Base-by-base conservation (phyloP, 345 rosid genomes). In the Zanthoxylum bungeanum region DNA sequence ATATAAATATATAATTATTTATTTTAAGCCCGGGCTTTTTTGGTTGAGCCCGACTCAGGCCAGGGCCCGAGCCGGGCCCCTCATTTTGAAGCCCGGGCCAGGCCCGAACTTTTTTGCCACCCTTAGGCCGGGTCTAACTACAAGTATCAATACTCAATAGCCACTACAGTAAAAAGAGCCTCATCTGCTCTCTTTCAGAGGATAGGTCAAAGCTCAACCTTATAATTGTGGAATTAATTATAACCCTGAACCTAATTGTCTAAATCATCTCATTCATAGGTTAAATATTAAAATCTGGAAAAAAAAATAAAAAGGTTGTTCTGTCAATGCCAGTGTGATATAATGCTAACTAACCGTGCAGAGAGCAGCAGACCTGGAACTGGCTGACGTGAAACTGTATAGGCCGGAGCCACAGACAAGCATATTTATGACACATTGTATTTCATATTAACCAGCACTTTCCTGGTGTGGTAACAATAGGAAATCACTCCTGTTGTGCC, bases 401-500 rank as follows among this genome's bases (percentile, higher is more conserved):
- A 50, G 44, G 49, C 6, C 31, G 7, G 19, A 62, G 17, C 50
- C 62, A 1, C 47, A 24, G 7, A 22, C n/a, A 62, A 24, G 9
- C 37, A 44, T 25, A 22, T 52, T 52, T 16, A 52, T n/a, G n/a
- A 60, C 47, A 37, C 3, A 16, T 12, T 6, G 36, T 14, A 51
- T 34, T 34, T 67, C 2, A 9, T 52, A 33, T 52, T 9, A 3
- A 34, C 28, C 3, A 17, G 39, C 27, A 19, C 39, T 57, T 40
- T 42, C n/a, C n/a, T 5, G 2, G 12, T 2, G 2, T 2, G 49
- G 24, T 24, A 24, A 39, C 40, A 10, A 14, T 8, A 21, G 62
- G 62, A 64, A 73, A 42, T 75, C 77, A 76, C 55, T 73, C 80
- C 30, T 70, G 28, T 46, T 58, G 77, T 25, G 50, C 76, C 17